A percentile compares a stretch with the other conserved stretches of the same genome.
Conservation (phyloP, 2,329 filamentous ascomycete species). For the Elsinoe arachidis region DNA sequence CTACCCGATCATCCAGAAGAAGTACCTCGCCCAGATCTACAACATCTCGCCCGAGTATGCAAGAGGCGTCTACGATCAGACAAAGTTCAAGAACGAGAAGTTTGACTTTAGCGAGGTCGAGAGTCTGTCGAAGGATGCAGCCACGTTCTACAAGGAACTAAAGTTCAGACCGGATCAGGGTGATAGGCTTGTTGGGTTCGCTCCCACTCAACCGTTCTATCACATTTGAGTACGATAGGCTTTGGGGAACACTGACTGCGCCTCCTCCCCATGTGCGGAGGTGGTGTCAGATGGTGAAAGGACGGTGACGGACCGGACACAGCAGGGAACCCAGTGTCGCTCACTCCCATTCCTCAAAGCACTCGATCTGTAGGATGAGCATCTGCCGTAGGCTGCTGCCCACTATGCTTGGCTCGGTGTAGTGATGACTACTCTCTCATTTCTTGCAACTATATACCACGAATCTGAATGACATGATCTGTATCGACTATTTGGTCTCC, state of each 20-base stretch:
- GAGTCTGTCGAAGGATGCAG: slow-evolving; percentile 36
- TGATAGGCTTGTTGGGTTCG: slow-evolving; percentile 34
- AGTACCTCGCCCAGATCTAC: slow-evolving; percentile 46
- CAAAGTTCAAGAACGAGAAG: slow-evolving; percentile 32
- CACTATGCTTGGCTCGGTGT: no score
- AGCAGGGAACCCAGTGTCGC: no score
- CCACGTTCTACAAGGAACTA: slow-evolving; percentile 38
- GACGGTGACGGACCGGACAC: no score
- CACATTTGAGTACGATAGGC: slow-evolving; percentile 16
- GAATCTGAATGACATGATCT: no score
- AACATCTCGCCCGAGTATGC: slow-evolving; percentile 42
- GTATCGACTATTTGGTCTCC: background rate
- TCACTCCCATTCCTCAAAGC: no score
- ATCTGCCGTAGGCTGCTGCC: no score
- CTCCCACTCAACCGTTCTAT: slow-evolving; percentile 29
- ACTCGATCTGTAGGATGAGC: no score
- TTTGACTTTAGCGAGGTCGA: slow-evolving; percentile 42
- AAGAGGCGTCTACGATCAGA: slow-evolving; percentile 37
- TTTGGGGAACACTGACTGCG: no score
- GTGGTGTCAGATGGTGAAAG: no score
- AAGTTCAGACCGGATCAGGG: slow-evolving; percentile 36
- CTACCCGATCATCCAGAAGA: slow-evolving; percentile 29
- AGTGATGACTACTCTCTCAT: no score
- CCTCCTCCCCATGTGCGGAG: no score
- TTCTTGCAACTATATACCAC: no score